Evolutionary conservation across 1,284 basidiomycete species (phyloP).

Genomic region (Austroboletus novae-zelandiae): DNA sequence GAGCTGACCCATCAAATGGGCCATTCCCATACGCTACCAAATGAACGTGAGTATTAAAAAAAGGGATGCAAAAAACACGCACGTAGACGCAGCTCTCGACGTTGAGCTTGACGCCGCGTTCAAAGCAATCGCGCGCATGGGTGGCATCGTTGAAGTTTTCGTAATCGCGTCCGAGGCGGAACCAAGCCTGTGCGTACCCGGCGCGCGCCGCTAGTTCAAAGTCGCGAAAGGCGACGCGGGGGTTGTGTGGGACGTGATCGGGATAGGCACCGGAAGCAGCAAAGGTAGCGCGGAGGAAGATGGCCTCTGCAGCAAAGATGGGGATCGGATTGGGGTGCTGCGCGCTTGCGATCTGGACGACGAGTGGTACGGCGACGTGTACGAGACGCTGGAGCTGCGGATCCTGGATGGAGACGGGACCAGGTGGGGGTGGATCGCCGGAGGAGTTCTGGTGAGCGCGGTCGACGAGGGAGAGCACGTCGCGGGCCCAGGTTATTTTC

Average conservation of each 20-base stretch:
- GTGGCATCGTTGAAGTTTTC: slow-evolving; percentile 77
- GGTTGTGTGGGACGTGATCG: slow-evolving; percentile 60
- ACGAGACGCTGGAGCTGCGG: slow-evolving; percentile 59
- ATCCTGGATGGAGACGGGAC: slow-evolving; percentile 60
- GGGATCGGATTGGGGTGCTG: slow-evolving; percentile 38
- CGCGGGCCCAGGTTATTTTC: slow-evolving; percentile 73
- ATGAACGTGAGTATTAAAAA: slow-evolving; percentile 3
- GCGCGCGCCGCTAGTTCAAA: slow-evolving; percentile 79
- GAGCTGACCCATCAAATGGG: slow-evolving; percentile 85
- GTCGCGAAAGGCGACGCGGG: slow-evolving; percentile 82
- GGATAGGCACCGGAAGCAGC: slow-evolving; percentile 68
- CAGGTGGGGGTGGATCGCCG: slow-evolving; percentile 44
- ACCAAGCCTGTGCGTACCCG: slow-evolving; percentile 80
- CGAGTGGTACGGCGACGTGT: slow-evolving; percentile 62
- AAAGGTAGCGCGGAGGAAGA: slow-evolving; percentile 74
- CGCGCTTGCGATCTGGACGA: slow-evolving; percentile 51
- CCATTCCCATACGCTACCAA: slow-evolving; percentile 83
- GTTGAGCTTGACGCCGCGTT: slow-evolving; percentile 67
- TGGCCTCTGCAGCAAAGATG: slow-evolving; percentile 63
- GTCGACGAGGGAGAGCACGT: slow-evolving; percentile 79
- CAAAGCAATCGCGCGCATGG: slow-evolving; percentile 80
- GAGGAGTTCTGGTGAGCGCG: slow-evolving; percentile 44
- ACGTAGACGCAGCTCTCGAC: slow-evolving; percentile 82
- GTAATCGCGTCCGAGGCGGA: slow-evolving; percentile 86
- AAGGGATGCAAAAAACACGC: slow-evolving; percentile 32